phyloP scores from a whole-genome alignment of 2,329 filamentous ascomycete genomes.

The Exophiala sideris region DNA sequence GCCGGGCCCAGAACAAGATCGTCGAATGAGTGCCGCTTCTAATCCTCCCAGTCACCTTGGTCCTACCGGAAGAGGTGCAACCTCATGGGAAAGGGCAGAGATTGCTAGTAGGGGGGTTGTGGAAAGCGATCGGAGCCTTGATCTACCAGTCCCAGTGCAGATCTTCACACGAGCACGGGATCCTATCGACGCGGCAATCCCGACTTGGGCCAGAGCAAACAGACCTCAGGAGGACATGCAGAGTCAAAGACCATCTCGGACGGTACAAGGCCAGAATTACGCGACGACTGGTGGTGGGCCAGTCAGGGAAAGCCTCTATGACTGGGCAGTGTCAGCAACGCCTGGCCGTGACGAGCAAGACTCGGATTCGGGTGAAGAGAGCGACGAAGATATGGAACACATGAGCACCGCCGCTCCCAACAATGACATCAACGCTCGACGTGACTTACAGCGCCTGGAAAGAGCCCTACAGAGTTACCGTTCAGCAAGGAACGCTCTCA shows the following conservation, averaged over 20 bases:
- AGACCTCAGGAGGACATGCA: constrained; percentile 5
- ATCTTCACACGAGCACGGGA: not conserved
- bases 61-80: not conserved
- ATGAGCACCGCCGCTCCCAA: constrained; percentile 11
- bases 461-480: constrained; percentile 19
- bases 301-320: constrained; percentile 12
- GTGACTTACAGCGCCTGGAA: constrained; percentile 17
- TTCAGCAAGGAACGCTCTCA: constrained; percentile 13
- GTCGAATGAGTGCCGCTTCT: too few relatives aligned
- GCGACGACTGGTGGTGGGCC: constrained; percentile 4
- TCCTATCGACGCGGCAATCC: constrained; percentile 7
- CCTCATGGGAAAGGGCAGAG: not conserved
- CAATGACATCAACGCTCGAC: constrained; percentile 3
- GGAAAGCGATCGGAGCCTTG: not conserved
- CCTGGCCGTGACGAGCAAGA: not conserved
- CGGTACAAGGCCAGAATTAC: constrained; percentile 1
- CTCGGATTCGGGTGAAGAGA: constrained; percentile 9
- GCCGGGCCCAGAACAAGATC: not conserved
- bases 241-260: constrained; percentile 4
- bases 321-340: constrained; percentile 7
- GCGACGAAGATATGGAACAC: constrained; percentile 16
- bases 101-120: too few relatives aligned
- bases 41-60: too few relatives aligned
- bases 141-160: not conserved
- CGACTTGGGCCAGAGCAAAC: constrained; percentile 3